Evolutionary conservation across 768 basidiomycete species (phyloP).

Genomic region (Dioszegia hungarica): DNA sequence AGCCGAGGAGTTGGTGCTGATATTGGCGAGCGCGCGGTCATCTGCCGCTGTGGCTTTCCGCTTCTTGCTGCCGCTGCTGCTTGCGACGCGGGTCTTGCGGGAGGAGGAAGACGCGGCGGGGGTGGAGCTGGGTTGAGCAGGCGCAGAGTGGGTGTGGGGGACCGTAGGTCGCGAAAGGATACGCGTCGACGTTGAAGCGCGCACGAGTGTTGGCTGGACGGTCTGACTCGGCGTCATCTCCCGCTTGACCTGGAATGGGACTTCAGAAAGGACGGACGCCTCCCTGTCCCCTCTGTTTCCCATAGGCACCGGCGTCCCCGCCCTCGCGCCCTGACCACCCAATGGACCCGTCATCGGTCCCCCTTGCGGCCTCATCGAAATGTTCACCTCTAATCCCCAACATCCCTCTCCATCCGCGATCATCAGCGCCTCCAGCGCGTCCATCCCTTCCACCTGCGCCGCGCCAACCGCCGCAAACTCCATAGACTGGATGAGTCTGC

Average conservation of each 20-base stretch:
- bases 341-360: conserved; percentile 3
- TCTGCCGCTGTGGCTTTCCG: neutral
- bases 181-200: too few relatives aligned
- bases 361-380: conserved; percentile 21
- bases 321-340: neutral
- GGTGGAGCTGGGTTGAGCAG: neutral
- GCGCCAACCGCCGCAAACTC: conserved; percentile 20
- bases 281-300: too few relatives aligned
- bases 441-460: conserved; percentile 8
- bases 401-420: conserved; percentile 12
- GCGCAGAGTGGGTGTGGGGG: neutral
- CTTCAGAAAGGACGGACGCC: too few relatives aligned
- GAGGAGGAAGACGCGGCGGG: neutral
- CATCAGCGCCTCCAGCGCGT: conserved; percentile 29
- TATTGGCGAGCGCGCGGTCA: neutral
- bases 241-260: too few relatives aligned
- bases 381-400: conserved; percentile 40
- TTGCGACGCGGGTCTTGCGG: too few relatives aligned
- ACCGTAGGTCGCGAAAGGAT: too few relatives aligned
- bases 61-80: neutral
- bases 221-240: neutral
- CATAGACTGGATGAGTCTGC: conserved; percentile 20
- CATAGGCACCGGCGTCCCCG: neutral
- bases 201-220: too few relatives aligned
- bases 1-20: neutral